Conservation (phyloP, 73 alveolate genomes). For the Durusdinium trenchii region DNA sequence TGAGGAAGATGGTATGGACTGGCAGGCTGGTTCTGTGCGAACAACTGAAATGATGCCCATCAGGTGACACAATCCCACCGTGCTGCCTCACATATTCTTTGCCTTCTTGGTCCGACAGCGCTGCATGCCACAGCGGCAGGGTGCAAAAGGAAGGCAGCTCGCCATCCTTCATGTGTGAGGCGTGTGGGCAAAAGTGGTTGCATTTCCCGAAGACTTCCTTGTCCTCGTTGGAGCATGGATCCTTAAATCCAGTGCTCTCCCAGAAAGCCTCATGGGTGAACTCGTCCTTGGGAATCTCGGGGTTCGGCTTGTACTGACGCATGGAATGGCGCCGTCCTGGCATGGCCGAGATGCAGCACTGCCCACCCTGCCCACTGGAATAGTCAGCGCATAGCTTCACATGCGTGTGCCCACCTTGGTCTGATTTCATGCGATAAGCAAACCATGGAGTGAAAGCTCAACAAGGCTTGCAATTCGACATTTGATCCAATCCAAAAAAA, state of each 20-base stretch:
- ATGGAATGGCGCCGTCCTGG: slow-evolving; percentile 23
- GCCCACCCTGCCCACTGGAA: background rate
- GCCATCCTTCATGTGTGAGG: slow-evolving; percentile 23
- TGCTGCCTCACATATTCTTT: background rate
- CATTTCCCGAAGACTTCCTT: slow-evolving; percentile 6
- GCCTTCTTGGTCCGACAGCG: background rate
- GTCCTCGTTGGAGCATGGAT: slow-evolving; percentile 50
- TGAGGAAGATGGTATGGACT: slow-evolving; percentile 31
- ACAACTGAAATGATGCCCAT: slow-evolving; percentile 42
- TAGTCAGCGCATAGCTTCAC: slow-evolving; percentile 24
- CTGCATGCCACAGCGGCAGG: slow-evolving; percentile 21
- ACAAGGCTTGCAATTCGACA: background rate
- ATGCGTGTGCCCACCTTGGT: slow-evolving; percentile 54
- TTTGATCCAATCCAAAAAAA: too few species aligned
- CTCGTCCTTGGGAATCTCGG: slow-evolving; percentile 52
- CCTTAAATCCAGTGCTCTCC: slow-evolving; percentile 19
- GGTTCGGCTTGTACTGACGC: slow-evolving; percentile 47
- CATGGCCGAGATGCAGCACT: background rate
- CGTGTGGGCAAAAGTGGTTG: slow-evolving; percentile 54
- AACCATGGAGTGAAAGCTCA: background rate
- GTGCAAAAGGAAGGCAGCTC: slow-evolving; percentile 57
- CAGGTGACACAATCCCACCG: slow-evolving; percentile 21
- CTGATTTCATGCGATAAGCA: background rate
- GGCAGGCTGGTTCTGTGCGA: slow-evolving; percentile 2
- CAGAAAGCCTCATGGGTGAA: slow-evolving; percentile 54